Base-by-base conservation (phyloP, 2,329 filamentous ascomycete genomes). In the Anisogramma anomala region DNA sequence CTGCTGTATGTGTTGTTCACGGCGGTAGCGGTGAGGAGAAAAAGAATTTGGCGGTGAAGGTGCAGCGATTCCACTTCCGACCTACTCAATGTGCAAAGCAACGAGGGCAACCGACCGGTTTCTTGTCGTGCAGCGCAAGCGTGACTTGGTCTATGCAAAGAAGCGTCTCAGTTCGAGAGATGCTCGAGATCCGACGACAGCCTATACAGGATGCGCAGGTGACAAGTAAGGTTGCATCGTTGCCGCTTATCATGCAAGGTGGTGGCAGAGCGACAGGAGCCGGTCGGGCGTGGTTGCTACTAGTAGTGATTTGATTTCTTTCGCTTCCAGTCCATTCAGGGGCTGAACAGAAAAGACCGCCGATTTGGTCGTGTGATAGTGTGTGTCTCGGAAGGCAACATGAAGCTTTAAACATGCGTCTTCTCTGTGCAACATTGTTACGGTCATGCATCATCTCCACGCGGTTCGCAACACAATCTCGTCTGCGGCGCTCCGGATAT, bases 1-100 rank as follows among this genome's bases (percentile, higher is more conserved):
- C 4, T 8, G 30, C 6, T 32, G 30, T 15, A 20, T 33, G 14
- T 28, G 27, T 27, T 34, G 42, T 41, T 26, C 22, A 23, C 39
- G 37, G 36, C 43, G 43, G 40, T 11, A 39, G 20, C 31, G 20
- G 43, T 39, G 43, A 36, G 40, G 40, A 25, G 26, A 19, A 26
- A 23, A 14, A n/a, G 23, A 18, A 15, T 43, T 23, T 25, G 43
- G 43, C 43, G 43, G 43, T 46, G 43, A 46, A 23, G 32, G 14
- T 10, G 36, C 33, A 30, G 40, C 40, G 25, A 43, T 42, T 20
- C 33, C 39, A 15, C 9, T 39, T 39, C 14, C 14, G 33, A 19
- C 19, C 18, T n/a, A 22, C 22, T 17, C 11, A n/a, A 9, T 18
- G 20, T 3, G n/a, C n/a, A n/a, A n/a, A n/a, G n/a, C n/a, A n/a